Conservation (phyloP, 2,329 filamentous ascomycete species). For the Calonectria hongkongensis region DNA sequence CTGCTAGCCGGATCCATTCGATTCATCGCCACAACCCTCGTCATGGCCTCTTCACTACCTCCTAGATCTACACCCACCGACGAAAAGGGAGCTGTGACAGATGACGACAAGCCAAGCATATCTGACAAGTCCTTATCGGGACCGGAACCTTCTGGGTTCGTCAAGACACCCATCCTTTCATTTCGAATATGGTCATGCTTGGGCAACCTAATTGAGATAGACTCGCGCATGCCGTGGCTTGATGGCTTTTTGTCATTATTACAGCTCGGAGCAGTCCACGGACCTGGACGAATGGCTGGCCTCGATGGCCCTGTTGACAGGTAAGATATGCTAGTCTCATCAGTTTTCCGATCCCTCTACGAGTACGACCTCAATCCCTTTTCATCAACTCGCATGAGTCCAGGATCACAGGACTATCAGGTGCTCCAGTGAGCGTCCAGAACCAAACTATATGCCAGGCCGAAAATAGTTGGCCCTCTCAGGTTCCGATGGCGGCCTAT, state of each 20-base stretch:
- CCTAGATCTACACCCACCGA: conserved; percentile 63
- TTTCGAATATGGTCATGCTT: conserved; percentile 87
- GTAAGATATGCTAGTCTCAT: conserved; percentile 75
- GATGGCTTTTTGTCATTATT: conserved; percentile 83
- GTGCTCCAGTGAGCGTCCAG: conserved; percentile 62
- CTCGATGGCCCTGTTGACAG: conserved; percentile 90
- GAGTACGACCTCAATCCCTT: conserved; percentile 46
- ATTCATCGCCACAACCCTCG: conserved; percentile 78
- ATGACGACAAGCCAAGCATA: conserved; percentile 50
- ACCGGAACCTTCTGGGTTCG: conserved; percentile 43
- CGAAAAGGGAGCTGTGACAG: conserved; percentile 48
- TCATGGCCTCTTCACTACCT: conserved; percentile 80
- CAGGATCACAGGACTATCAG: conserved; percentile 67
- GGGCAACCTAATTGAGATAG: conserved; percentile 83
- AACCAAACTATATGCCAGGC: conserved; percentile 44
- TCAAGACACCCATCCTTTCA: conserved; percentile 80
- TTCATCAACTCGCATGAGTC: conserved; percentile 66
- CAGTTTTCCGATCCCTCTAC: conserved; percentile 53
- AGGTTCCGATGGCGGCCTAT: conserved; percentile 45
- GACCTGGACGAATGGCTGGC: conserved; percentile 84
- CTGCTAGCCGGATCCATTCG: conserved; percentile 78
- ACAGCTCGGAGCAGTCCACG: conserved; percentile 83
- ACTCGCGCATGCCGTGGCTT: conserved; percentile 93
- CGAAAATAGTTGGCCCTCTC: conserved; percentile 47
- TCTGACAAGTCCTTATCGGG: conserved; percentile 42